Conservation (phyloP, 2,329 filamentous ascomycete species). For the Thielaviopsis populi region DNA sequence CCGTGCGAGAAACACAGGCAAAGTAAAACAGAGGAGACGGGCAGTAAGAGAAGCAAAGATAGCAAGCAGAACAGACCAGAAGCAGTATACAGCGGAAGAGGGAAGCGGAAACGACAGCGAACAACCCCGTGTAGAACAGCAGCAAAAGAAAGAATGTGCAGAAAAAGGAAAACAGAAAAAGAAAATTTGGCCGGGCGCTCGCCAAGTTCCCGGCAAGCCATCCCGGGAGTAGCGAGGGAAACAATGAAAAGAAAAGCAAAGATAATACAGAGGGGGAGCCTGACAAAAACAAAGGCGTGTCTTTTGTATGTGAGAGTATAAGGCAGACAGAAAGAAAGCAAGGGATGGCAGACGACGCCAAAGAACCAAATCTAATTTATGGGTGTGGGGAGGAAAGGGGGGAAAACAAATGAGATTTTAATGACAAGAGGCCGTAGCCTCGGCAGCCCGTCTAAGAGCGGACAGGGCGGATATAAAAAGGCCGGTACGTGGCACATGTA, state of each 20-base stretch:
- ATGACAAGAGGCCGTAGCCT: neutral
- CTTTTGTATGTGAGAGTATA: neutral
- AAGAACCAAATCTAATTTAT: neutral
- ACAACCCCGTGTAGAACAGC: conserved; percentile 4
- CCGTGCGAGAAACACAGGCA: neutral
- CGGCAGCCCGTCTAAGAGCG: neutral
- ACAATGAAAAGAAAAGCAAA: neutral
- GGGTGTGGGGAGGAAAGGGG: neutral
- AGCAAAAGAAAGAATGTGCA: conserved; percentile 14
- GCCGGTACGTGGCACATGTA: neutral
- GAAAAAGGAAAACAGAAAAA: conserved; percentile 4
- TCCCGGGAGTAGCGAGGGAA: neutral
- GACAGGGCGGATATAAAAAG: neutral
- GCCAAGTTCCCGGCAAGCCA: neutral
- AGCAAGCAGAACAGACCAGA: neutral
- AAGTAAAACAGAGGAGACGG: neutral
- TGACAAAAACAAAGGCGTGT: neutral
- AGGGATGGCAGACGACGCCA: neutral
- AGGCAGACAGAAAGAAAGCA: neutral
- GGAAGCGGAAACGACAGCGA: neutral
- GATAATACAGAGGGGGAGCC: neutral
- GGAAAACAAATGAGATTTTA: neutral
- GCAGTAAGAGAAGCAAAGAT: neutral
- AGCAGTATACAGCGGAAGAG: neutral
- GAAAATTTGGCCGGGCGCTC: neutral